A percentile compares a stretch with the other conserved stretches of the same genome.
These are phyloP conservation scores for Malus hybrid DNA, from an alignment of 331 rosid genomes.

Conservation along the genomic window DNA sequence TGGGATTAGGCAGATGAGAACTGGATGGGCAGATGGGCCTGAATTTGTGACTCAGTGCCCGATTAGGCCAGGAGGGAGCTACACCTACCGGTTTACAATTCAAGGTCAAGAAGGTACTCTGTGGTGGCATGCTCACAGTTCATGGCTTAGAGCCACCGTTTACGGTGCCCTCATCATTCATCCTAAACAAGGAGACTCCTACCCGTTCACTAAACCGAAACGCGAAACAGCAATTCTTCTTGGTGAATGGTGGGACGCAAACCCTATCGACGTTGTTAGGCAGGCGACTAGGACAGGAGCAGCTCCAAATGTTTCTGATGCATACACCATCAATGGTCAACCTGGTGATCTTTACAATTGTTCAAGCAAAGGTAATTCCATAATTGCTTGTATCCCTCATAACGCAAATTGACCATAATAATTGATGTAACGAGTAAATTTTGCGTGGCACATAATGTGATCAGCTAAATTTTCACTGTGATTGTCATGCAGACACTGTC, in stretches of 20 bases:
- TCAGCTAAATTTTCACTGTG: not conserved
- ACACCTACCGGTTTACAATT: conserved; percentile 63
- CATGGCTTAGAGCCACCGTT: conserved; percentile 85
- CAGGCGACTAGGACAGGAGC: conserved; percentile 65
- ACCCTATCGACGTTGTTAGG: conserved; percentile 72
- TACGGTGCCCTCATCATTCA: conserved; percentile 67
- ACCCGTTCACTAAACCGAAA: conserved; percentile 60
- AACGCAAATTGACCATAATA: not conserved
- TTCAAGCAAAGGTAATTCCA: conserved; percentile 56
- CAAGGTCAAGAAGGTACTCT: conserved; percentile 82
- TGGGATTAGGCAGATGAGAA: conserved; percentile 70
- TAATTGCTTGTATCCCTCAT: too few relatives aligned
- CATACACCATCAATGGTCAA: conserved; percentile 90
- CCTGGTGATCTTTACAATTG: conserved; percentile 93
- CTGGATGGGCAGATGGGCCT: conserved; percentile 94
- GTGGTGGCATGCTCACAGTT: conserved; percentile 96
- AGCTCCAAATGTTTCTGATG: conserved; percentile 77
- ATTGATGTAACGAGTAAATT: not conserved
- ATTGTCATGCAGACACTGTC: conserved; percentile 45
- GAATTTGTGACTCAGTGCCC: conserved; percentile 91
- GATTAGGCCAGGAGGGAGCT: conserved; percentile 69
- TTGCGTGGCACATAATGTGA: not conserved
- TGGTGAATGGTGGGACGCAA: conserved; percentile 96
- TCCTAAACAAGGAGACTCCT: conserved; percentile 55
- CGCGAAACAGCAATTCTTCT: conserved; percentile 55